phyloP scores from a whole-genome alignment of 106 monocot genomes.

The Gastrodia elata region DNA sequence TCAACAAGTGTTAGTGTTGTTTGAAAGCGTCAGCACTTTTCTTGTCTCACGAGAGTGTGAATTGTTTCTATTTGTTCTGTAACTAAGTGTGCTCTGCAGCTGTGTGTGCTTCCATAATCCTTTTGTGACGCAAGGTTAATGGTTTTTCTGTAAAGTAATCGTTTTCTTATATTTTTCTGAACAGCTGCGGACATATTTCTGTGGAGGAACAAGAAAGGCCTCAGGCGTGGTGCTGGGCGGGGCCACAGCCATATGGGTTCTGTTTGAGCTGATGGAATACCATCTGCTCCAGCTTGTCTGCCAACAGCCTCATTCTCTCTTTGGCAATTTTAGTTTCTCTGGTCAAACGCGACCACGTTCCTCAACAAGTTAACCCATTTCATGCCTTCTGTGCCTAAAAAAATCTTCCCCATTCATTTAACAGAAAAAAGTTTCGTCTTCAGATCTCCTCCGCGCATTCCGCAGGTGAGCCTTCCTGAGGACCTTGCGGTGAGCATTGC shows the following conservation, averaged over 20 bases:
- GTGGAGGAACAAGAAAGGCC: conserved; percentile 42
- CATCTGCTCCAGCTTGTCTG: conserved; percentile 34
- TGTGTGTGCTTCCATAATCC: no score
- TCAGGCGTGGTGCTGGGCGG: conserved; percentile 22
- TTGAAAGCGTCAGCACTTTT: no score
- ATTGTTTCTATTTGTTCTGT: no score
- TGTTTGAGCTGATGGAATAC: conserved; percentile 47
- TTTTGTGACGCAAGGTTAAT: no score
- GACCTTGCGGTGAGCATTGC: conserved; percentile 36
- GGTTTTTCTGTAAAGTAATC: no score
- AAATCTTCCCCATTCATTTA: background rate
- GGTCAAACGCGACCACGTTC: conserved; percentile 35
- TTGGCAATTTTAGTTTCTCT: conserved; percentile 32
- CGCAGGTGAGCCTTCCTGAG: conserved; percentile 51
- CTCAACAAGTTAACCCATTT: conserved; percentile 35
- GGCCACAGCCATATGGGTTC: conserved; percentile 35
- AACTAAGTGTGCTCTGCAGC: no score
- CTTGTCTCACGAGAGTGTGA: no score
- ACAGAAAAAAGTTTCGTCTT: no score
- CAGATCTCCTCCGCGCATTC: conserved; percentile 50
- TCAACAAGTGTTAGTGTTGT: no score
- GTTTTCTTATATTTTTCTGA: no score
- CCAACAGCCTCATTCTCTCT: conserved; percentile 26
- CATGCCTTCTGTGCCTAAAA: no score
- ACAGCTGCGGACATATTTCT: conserved; percentile 43